Evolutionary conservation across 1,284 basidiomycete species (phyloP), one percentile per base, ranked within the genome.

Genomic region (Ustilago bromivora): DNA sequence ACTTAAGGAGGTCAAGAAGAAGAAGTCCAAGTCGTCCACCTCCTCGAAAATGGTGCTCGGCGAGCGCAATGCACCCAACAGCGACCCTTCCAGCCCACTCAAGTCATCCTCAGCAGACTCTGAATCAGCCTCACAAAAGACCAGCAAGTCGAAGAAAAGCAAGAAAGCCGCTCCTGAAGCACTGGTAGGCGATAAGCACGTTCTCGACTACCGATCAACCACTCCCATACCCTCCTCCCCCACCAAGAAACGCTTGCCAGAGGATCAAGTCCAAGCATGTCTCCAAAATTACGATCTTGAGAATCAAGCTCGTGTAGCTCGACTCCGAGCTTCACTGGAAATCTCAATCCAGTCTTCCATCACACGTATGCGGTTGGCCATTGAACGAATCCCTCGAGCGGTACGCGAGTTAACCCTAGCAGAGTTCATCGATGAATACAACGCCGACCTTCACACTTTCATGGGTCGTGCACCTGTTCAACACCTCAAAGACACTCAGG

Each of bases 211-310:
- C 13, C 62, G 66, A 19, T 54, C 66, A 3, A 62, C 66, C 28
- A 69, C 71, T 47, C 69, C 73, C 23, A 59, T 61, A 2, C 70
- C 74, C 9, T 55, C 72, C 5, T 75, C 67, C 6, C 63, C 66
- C 2, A 36, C 32, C 2, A 71, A 70, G 28, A 63, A 54, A 31
- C 60, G 60, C 28, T 28, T 81, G 36, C 77, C 79, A 12, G 77
- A 81, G 53, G 75, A 75, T 2, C 79, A 79, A 55, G 69, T 81
- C 23, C 66, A 72, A 41, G 56, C 65, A 7, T 79, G 66, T 38
- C 63, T 81, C 12, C 60, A 72, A 7, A 78, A 73, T 54, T 81
- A 79, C 57, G 79, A 81, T 54, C 46, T 81, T 12, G 77, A 81
- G n/a, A 49, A 61, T 10, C 56, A 66, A n/a, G 40, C 62, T 9